phyloP scores from a whole-genome alignment of 306 rosid genomes.

The Malus asiatica region DNA sequence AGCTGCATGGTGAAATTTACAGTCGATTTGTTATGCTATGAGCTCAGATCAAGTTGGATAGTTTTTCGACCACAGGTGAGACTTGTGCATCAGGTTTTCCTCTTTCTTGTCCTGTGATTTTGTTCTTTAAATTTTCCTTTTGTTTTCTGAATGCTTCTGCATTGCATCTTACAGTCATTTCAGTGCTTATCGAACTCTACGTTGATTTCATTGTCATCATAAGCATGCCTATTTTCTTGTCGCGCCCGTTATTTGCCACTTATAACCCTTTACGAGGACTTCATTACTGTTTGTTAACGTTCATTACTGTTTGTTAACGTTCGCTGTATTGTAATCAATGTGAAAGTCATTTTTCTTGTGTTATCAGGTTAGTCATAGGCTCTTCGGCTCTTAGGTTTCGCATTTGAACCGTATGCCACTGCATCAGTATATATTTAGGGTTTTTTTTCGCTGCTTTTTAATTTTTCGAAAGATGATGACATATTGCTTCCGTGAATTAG shows the following conservation, averaged over 20 bases:
- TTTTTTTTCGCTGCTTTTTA: not conserved
- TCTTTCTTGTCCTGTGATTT: not conserved
- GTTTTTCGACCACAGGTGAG: not conserved
- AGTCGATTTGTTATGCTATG: not conserved
- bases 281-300: not conserved
- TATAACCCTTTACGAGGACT: not conserved
- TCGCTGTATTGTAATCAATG: not conserved
- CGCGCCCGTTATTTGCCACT: not conserved
- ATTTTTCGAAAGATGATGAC: not conserved
- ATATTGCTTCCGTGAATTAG: not conserved
- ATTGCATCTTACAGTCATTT: not conserved
- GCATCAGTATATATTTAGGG: not conserved
- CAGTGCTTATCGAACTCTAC: not conserved
- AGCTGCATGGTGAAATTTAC: not conserved
- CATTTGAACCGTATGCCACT: not conserved
- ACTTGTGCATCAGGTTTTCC: conserved; percentile 5
- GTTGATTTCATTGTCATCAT: not conserved
- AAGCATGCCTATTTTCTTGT: not conserved
- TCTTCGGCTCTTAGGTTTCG: not conserved
- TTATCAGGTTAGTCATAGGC: not conserved
- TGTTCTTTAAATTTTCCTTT: not conserved
- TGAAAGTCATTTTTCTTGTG: not conserved
- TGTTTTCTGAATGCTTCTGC: not conserved
- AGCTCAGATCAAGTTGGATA: conserved; percentile 2
- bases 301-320: not conserved